phyloP scores from a whole-genome alignment of 2,329 filamentous ascomycete species.

The Leptographium procerum region DNA sequence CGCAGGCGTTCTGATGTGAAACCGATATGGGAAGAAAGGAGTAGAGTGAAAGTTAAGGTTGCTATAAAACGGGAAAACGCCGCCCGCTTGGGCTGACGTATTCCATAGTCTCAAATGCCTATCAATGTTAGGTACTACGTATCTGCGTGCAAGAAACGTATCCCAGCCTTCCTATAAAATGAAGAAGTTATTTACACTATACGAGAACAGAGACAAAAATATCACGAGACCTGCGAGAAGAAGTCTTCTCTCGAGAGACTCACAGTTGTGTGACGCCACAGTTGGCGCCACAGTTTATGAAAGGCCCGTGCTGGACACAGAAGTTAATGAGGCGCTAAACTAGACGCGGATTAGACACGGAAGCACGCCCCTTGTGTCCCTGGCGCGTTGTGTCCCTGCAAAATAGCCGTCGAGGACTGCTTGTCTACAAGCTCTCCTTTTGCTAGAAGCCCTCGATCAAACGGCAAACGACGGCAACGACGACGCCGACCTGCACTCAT shows the following conservation, averaged over 20 bases:
- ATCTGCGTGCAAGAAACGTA: no score
- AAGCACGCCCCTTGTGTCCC: not conserved
- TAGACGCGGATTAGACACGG: not conserved
- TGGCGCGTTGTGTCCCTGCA: not conserved
- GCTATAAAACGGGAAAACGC: no score
- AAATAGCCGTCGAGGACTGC: not conserved
- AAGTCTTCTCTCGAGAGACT: no score
- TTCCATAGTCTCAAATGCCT: no score
- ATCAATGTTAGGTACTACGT: no score
- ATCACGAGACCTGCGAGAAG: no score
- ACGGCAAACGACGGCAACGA: not conserved
- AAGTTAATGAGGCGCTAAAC: not conserved
- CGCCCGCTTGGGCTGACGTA: no score
- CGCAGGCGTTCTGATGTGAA: not conserved
- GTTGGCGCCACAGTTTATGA: no score
- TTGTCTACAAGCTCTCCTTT: slow-evolving; percentile 1
- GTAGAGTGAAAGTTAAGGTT: no score
- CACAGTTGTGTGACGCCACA: not conserved
- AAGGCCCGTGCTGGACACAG: not conserved
- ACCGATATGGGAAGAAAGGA: not conserved
- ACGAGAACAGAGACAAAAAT: no score
- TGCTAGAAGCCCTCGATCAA: not conserved
- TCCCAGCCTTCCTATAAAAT: no score
- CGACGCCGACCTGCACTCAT: not conserved
- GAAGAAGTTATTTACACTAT: no score